phyloP scores from a whole-genome alignment of 345 rosid species.

The Aegle marmelos region DNA sequence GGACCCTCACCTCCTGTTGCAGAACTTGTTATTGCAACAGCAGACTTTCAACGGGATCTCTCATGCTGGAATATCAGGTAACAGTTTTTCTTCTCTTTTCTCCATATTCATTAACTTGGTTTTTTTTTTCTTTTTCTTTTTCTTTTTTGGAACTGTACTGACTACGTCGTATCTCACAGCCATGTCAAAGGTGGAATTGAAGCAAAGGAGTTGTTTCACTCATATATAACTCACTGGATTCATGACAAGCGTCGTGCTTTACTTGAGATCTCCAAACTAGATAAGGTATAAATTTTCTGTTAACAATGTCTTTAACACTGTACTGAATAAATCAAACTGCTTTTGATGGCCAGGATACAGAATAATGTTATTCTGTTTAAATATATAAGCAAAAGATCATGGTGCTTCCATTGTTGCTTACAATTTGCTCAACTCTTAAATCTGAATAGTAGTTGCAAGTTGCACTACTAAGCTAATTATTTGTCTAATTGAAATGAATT shows the following conservation, averaged over 20 bases:
- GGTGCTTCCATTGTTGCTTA: background rate
- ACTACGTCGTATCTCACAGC: constrained; percentile 42
- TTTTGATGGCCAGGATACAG: background rate
- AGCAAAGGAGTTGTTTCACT: constrained; percentile 82
- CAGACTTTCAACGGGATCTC: constrained; percentile 91
- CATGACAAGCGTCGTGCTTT: constrained; percentile 69
- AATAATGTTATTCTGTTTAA: background rate
- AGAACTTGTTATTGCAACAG: constrained; percentile 86
- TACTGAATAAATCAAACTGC: background rate
- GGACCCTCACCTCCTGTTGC: constrained; percentile 78
- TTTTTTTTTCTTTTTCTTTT: background rate
- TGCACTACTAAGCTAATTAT: background rate
- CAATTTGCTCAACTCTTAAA: background rate
- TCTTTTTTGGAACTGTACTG: constrained; percentile 9
- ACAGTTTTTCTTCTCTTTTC: background rate
- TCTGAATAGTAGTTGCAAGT: background rate
- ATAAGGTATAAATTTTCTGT: constrained; percentile 54
- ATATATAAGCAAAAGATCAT: background rate
- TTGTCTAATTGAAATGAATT: background rate
- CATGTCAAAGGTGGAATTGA: constrained; percentile 86
- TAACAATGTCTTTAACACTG: background rate
- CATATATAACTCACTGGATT: constrained; percentile 82
- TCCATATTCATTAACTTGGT: background rate
- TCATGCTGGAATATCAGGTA: constrained; percentile 77
- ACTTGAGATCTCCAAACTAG: constrained; percentile 79